A percentile compares a stretch with the other conserved stretches of the same genome.
Conservation (phyloP, 2,329 filamentous ascomycete genomes). For the Monosporascus sp. region DNA sequence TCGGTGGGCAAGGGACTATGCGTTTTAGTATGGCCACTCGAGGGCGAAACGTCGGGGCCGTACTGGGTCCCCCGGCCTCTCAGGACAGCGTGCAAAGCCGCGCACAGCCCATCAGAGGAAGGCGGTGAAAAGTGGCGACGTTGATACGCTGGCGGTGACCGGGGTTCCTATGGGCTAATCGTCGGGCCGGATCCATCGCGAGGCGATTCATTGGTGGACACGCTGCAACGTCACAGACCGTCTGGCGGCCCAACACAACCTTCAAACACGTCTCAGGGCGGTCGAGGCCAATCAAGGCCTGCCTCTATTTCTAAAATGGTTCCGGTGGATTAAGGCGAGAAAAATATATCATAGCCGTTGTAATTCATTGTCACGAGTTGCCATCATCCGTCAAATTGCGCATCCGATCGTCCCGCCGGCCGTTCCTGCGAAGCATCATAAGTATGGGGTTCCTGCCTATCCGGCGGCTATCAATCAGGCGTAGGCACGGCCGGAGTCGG, state of each 20-base stretch:
- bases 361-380: no score
- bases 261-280: neutral
- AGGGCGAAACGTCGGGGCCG: neutral
- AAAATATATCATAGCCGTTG: no score
- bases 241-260: conserved; percentile 13
- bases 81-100: conserved; percentile 11
- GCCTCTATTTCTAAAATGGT: no score
- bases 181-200: conserved; percentile 4
- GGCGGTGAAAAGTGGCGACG: conserved; percentile 11
- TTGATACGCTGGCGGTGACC: conserved; percentile 16
- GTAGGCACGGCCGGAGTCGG: no score
- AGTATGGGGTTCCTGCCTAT: no score
- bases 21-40: neutral
- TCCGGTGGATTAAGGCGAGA: no score
- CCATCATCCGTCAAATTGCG: no score
- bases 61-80: conserved; percentile 9
- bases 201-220: conserved; percentile 12
- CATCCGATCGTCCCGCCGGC: no score
- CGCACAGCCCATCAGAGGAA: conserved; percentile 3
- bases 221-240: conserved; percentile 15
- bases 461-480: no score
- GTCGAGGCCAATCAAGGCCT: no score
- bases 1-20: conserved; percentile 7
- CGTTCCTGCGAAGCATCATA: no score
- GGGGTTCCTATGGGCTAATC: conserved; percentile 4